Conservation (phyloP, 192 early-diverging fungal genomes). For the Podila epicladia region DNA sequence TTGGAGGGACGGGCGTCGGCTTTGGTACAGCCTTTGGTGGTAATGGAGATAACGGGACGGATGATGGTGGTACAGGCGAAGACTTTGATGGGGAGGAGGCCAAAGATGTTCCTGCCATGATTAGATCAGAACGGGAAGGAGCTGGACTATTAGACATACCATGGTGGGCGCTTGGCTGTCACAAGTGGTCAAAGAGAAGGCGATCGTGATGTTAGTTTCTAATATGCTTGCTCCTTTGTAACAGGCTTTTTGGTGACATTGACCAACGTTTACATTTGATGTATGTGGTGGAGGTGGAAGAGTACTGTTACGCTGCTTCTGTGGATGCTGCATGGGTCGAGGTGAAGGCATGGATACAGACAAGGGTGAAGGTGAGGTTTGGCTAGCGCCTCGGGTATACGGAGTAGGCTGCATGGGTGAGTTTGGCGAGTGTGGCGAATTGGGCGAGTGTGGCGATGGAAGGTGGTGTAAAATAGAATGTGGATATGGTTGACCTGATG, state of each 20-base stretch:
- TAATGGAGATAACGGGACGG: background rate
- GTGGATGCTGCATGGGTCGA: background rate
- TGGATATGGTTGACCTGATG: background rate
- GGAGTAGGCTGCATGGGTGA: background rate
- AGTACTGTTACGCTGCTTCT: background rate
- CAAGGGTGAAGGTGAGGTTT: too few relatives aligned
- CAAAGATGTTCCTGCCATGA: too few relatives aligned
- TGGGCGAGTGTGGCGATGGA: background rate
- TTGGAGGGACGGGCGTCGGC: constrained; percentile 22
- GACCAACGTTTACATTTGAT: background rate
- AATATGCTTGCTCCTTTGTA: too few relatives aligned
- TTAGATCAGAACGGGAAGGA: too few relatives aligned
- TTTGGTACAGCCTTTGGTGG: background rate
- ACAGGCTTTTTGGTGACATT: too few relatives aligned
- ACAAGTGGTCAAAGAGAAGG: too few relatives aligned
- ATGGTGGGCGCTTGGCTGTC: too few relatives aligned
- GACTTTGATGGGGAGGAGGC: too few relatives aligned
- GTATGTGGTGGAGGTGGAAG: background rate
- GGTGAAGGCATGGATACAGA: background rate
- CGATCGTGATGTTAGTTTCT: too few relatives aligned
- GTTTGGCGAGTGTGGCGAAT: background rate
- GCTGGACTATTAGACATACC: too few relatives aligned
- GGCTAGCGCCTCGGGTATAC: background rate
- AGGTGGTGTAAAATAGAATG: background rate
- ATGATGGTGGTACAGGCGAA: constrained; percentile 11